Evolutionary conservation across 257 asterid genomes (phyloP).

Genomic region (Rehmannia glutinosa): DNA sequence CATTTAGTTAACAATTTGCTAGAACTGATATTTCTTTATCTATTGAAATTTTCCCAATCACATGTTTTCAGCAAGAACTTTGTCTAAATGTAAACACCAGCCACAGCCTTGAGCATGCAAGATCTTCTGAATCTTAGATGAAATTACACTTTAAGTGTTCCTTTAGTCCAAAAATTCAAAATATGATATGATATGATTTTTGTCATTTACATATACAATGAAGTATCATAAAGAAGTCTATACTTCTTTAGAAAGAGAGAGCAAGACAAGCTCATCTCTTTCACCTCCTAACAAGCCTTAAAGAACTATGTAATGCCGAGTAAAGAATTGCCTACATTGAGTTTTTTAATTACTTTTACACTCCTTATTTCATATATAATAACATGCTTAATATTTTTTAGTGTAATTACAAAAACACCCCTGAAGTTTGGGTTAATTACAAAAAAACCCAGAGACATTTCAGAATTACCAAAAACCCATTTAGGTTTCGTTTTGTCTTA

Average conservation of each 20-base stretch:
- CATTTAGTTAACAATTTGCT: neutral
- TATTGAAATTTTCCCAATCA: neutral
- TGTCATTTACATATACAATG: neutral
- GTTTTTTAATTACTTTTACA: too few relatives aligned
- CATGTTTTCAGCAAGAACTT: neutral
- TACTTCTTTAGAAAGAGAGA: neutral
- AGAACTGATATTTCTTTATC: neutral
- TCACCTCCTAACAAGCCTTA: too few relatives aligned
- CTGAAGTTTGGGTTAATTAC: too few relatives aligned
- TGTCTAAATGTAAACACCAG: neutral
- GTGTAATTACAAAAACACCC: too few relatives aligned
- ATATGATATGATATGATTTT: neutral
- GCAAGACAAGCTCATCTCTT: neutral
- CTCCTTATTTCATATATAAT: neutral
- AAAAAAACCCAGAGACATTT: too few relatives aligned
- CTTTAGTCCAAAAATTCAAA: too few relatives aligned
- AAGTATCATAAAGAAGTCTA: neutral
- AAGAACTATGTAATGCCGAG: too few relatives aligned
- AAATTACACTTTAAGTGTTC: neutral
- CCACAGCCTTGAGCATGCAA: too few relatives aligned
- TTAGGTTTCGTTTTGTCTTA: too few relatives aligned
- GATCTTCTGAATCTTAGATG: neutral
- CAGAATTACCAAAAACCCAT: too few relatives aligned
- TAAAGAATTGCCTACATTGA: too few relatives aligned
- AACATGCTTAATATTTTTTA: too few relatives aligned